Evolutionary conservation across 306 rosid species (phyloP).

Genomic region (Vachellia pachyceras): DNA sequence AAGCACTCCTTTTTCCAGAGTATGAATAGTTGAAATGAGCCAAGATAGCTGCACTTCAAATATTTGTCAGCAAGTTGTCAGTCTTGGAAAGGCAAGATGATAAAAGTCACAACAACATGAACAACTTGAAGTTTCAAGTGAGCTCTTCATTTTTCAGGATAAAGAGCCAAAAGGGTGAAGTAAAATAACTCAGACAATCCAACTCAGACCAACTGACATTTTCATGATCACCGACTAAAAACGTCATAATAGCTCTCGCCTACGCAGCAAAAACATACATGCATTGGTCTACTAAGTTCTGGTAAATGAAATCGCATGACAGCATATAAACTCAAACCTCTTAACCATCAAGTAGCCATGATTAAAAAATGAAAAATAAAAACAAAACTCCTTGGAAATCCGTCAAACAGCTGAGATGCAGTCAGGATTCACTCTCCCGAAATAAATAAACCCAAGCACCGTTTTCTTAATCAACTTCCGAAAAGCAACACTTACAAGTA

Average conservation of each 20-base stretch:
- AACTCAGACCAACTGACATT: neutral
- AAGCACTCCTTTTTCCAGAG: slow-evolving; percentile 10
- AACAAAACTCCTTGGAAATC: neutral
- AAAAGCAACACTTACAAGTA: neutral
- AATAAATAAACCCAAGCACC: neutral
- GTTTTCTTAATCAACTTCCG: neutral
- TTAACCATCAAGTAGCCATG: neutral
- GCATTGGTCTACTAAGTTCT: neutral
- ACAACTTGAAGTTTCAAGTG: neutral
- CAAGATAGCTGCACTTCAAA: slow-evolving; percentile 39
- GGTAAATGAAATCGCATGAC: neutral
- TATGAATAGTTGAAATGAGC: slow-evolving; percentile 5
- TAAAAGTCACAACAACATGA: slow-evolving; percentile 5
- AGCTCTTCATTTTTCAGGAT: neutral
- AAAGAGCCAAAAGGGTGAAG: slow-evolving; percentile 2
- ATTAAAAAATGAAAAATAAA: no score
- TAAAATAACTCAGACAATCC: neutral
- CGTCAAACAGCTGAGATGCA: neutral
- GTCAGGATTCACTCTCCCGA: neutral
- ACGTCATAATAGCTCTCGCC: neutral
- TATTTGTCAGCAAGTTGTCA: neutral
- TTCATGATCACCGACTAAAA: neutral
- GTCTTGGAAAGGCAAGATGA: slow-evolving; percentile 1
- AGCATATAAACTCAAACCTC: neutral
- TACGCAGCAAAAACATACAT: neutral